These are phyloP conservation scores for Iberis pinnata DNA, from an alignment of 345 rosid genomes.

Conservation along the genomic window DNA sequence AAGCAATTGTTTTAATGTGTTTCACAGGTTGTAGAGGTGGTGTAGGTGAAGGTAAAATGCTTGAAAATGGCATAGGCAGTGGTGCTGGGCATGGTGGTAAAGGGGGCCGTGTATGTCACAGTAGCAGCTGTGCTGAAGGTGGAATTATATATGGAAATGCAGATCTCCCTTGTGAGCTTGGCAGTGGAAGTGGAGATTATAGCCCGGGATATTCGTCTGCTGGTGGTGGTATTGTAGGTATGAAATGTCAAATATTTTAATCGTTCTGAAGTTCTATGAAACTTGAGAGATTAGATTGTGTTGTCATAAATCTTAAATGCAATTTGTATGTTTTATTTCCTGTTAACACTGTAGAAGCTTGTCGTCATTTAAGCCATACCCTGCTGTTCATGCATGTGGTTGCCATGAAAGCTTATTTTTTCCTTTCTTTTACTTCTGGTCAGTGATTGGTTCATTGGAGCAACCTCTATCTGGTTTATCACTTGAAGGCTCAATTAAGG, in stretches of 20 bases:
- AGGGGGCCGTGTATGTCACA: constrained; percentile 80
- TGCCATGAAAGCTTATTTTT: constrained; percentile 15
- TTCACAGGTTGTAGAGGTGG: constrained; percentile 90
- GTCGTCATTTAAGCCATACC: neutral
- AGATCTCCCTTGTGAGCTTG: constrained; percentile 93
- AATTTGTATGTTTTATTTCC: constrained; percentile 4
- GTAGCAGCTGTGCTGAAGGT: constrained; percentile 53
- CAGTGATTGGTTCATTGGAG: constrained; percentile 94
- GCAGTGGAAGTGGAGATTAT: constrained; percentile 97
- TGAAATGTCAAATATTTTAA: constrained; percentile 8
- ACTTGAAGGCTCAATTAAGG: constrained; percentile 62
- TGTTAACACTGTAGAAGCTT: constrained; percentile 1
- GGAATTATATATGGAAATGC: constrained; percentile 81
- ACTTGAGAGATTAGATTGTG: constrained; percentile 15
- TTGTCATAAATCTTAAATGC: constrained; percentile 1
- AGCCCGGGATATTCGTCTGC: constrained; percentile 52
- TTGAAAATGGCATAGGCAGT: constrained; percentile 69
- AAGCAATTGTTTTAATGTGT: constrained; percentile 20
- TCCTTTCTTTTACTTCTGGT: constrained; percentile 24
- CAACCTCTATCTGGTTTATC: constrained; percentile 85
- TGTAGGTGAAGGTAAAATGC: constrained; percentile 65
- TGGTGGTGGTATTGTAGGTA: constrained; percentile 96
- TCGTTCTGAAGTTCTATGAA: constrained; percentile 7
- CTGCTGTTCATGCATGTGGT: constrained; percentile 20
- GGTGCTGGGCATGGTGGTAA: constrained; percentile 99